Evolutionary conservation across 2,329 filamentous ascomycete species (phyloP), one percentile per base, ranked within the genome.

Genomic region (Aspergillus cejpii): DNA sequence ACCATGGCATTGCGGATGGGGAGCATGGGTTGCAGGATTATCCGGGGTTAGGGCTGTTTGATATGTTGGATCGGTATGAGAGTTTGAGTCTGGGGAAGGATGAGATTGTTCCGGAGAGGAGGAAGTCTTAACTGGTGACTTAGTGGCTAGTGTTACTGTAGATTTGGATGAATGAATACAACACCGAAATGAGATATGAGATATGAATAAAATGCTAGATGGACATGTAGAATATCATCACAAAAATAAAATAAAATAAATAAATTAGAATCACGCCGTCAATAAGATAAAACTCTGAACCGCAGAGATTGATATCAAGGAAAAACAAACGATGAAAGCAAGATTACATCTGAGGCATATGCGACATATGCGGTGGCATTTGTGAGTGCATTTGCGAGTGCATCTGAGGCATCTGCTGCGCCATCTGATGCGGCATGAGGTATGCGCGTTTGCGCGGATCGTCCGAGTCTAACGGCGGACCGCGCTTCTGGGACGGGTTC

Each of bases 11-110:
- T 0, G 36, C 21, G 2, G 49, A 48, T 3, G 46, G 41, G 6
- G 48, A 48, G 8, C 42, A 48, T 12, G 54, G 45, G 4, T 44
- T 60, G 11, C 59, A 61, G 41, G 50, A 56, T 21, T 60, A 59
- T 37, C 51, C 56, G n/a, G 56, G 58, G 3, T 34, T 61, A 27
- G 52, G 55, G 6, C 50, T 68, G 2, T 63, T 56, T 12, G 64
- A 67, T 19, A 68, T 68, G 65, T 52, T 68, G 29, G 63, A 65
- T 48, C 58, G 58, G 2, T 68, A 67, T 43, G 65, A 68, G 43
- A 64, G 58, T 45, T 48, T 68, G 43, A 67, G 64, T 45, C 37
- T 67, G 39, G 65, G 65, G 2, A 65, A 64, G 34, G 63, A 67
- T 34, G 55, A 60, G 33, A 45, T 61, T 6, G 46, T 57, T 12